These are phyloP conservation scores for Cercophora sp. DNA, from an alignment of 495 filamentous ascomycete genomes.

Conservation along the genomic window DNA sequence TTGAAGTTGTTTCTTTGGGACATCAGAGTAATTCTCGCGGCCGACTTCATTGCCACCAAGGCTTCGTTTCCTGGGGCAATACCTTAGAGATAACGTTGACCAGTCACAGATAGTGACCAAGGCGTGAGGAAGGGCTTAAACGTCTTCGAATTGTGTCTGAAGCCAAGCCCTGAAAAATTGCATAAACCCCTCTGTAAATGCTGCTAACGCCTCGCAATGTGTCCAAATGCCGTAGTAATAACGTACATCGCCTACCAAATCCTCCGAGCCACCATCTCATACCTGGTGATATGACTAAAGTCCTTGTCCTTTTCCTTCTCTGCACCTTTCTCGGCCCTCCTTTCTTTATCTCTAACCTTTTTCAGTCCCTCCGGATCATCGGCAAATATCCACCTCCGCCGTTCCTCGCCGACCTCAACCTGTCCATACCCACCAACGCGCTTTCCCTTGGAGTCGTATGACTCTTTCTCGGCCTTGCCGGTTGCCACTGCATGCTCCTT, in stretches of 20 bases:
- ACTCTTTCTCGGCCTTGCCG: slow-evolving; percentile 48
- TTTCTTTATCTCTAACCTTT: slow-evolving; percentile 66
- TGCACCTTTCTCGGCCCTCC: slow-evolving; percentile 50
- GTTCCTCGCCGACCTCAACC: slow-evolving; percentile 84
- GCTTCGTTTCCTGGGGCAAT: too few species aligned
- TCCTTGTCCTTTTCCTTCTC: slow-evolving; percentile 50
- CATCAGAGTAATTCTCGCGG: too few species aligned
- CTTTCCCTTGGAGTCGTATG: slow-evolving; percentile 63
- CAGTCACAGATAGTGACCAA: too few species aligned
- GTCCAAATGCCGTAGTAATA: too few species aligned
- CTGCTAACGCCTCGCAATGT: too few species aligned
- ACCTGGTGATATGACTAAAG: slow-evolving; percentile 67
- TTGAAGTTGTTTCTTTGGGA: too few species aligned
- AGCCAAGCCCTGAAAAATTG: too few species aligned
- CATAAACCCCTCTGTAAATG: too few species aligned
- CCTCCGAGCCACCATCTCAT: slow-evolving; percentile 74
- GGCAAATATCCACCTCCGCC: slow-evolving; percentile 78
- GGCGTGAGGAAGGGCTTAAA: too few species aligned
- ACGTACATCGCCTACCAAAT: slow-evolving; percentile 23
- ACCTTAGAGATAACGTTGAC: too few species aligned
- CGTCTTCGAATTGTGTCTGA: too few species aligned
- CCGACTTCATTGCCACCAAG: too few species aligned
- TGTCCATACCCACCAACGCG: slow-evolving; percentile 77
- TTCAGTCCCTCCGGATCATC: slow-evolving; percentile 72
- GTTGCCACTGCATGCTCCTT: slow-evolving; percentile 51